Conservation (phyloP, 2,329 filamentous ascomycete species). For the Bisporella sp. region DNA sequence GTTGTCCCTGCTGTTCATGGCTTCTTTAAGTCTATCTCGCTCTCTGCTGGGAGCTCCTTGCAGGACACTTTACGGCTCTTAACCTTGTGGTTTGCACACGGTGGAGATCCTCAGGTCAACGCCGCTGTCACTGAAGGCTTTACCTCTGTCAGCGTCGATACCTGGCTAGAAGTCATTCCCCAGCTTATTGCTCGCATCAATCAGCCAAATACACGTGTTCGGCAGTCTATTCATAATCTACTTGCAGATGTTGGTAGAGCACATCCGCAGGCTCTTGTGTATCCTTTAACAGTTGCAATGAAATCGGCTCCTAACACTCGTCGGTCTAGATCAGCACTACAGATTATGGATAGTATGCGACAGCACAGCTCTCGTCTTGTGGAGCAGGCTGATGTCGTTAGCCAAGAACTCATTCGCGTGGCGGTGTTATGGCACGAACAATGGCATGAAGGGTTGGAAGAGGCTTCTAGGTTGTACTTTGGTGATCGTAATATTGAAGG, state of each 20-base stretch:
- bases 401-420: conserved; percentile 92
- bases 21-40: conserved; percentile 94
- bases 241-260: conserved; percentile 88
- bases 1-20: conserved; percentile 92
- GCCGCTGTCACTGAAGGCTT: conserved; percentile 85
- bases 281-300: conserved; percentile 95
- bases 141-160: conserved; percentile 87
- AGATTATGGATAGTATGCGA: conserved; percentile 98
- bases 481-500: conserved; percentile 95
- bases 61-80: conserved; percentile 91
- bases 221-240: conserved; percentile 85
- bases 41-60: conserved; percentile 86
- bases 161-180: conserved; percentile 96
- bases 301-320: conserved; percentile 80
- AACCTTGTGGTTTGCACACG: conserved; percentile 94
- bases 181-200: conserved; percentile 97
- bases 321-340: conserved; percentile 77
- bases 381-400: conserved; percentile 91
- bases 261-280: conserved; percentile 93
- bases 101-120: conserved; percentile 82
- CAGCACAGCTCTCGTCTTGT: conserved; percentile 89
- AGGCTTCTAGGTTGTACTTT: conserved; percentile 94
- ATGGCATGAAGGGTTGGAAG: conserved; percentile 97
- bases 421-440: conserved; percentile 98
- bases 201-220: conserved; percentile 82